phyloP scores from a whole-genome alignment of 2,329 filamentous ascomycete genomes.

The Leptographium procerum region DNA sequence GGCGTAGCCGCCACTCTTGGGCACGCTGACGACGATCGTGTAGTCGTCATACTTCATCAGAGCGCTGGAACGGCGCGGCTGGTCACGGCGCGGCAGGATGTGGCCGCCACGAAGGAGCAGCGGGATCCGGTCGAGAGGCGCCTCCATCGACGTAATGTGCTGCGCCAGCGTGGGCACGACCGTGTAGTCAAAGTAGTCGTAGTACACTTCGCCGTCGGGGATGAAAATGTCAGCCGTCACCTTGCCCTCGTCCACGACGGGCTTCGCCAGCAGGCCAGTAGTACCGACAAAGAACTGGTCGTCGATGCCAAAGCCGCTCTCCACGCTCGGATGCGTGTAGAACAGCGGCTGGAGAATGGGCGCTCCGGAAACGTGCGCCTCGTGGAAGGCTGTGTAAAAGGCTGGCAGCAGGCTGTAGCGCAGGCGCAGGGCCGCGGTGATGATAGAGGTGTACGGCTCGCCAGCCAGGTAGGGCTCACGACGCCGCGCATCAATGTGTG shows the following conservation, averaged over 20 bases:
- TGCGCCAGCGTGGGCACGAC: constrained; percentile 58
- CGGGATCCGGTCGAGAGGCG: constrained; percentile 77
- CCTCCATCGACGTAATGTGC: constrained; percentile 56
- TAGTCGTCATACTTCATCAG: constrained; percentile 94
- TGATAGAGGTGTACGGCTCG: constrained; percentile 75
- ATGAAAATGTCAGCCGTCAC: constrained; percentile 71
- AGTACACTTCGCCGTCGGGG: constrained; percentile 81
- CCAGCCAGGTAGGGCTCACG: constrained; percentile 85
- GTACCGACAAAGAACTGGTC: constrained; percentile 87
- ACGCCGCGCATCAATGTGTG: constrained; percentile 89
- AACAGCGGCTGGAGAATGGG: constrained; percentile 89
- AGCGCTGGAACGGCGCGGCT: constrained; percentile 70
- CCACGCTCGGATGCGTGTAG: constrained; percentile 79
- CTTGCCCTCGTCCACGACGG: constrained; percentile 68
- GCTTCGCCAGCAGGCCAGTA: constrained; percentile 86
- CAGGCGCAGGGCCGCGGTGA: constrained; percentile 76
- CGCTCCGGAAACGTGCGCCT: constrained; percentile 69
- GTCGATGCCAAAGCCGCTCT: constrained; percentile 77
- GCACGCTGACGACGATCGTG: constrained; percentile 70
- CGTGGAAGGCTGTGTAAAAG: constrained; percentile 96
- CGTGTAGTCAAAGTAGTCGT: constrained; percentile 87
- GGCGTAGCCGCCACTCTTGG: constrained; percentile 50
- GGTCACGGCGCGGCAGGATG: constrained; percentile 81
- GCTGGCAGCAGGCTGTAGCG: constrained; percentile 82
- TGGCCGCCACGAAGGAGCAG: constrained; percentile 88